A percentile compares a stretch with the other conserved stretches of the same genome.
phyloP scores from a whole-genome alignment of 2,329 filamentous ascomycete species.

The Claviceps arundinis region DNA sequence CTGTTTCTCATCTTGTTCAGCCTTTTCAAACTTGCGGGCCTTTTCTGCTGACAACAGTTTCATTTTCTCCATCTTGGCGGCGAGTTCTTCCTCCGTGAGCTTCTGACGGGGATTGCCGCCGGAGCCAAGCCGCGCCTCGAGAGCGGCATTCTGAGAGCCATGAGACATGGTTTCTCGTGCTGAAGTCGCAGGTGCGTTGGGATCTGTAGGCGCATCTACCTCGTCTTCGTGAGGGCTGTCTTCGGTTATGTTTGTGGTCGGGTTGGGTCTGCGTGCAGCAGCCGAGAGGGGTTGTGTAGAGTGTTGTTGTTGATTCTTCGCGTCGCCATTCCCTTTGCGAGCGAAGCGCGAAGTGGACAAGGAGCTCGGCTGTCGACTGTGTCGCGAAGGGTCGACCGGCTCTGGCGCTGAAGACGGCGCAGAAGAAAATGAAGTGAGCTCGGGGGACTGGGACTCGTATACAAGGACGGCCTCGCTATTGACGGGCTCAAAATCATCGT shows the following conservation, averaged over 20 bases:
- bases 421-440: constrained; percentile 6
- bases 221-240: background rate
- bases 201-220: constrained; percentile 11
- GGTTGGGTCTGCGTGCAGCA: background rate
- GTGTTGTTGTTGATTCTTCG: background rate
- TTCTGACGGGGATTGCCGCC: constrained; percentile 47
- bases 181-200: constrained; percentile 19
- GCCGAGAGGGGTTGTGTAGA: constrained; percentile 6
- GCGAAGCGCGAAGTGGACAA: constrained; percentile 8
- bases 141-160: constrained; percentile 16
- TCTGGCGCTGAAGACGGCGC: constrained; percentile 1
- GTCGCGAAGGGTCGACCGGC: constrained; percentile 7
- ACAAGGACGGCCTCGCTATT: constrained; percentile 20
- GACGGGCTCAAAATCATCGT: constrained; percentile 48
- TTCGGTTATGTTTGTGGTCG: background rate
- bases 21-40: constrained; percentile 44
- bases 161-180: constrained; percentile 8
- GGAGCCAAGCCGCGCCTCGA: constrained; percentile 33
- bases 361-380: constrained; percentile 2
- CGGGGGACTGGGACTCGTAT: constrained; percentile 8
- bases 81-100: constrained; percentile 44
- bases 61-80: constrained; percentile 48
- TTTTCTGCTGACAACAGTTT: constrained; percentile 45
- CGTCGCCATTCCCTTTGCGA: constrained; percentile 8
- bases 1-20: constrained; percentile 41